A percentile compares a stretch with the other conserved stretches of the same genome.
phyloP scores from a whole-genome alignment of 352 stramenopile species.

The Phytophthora europaea region DNA sequence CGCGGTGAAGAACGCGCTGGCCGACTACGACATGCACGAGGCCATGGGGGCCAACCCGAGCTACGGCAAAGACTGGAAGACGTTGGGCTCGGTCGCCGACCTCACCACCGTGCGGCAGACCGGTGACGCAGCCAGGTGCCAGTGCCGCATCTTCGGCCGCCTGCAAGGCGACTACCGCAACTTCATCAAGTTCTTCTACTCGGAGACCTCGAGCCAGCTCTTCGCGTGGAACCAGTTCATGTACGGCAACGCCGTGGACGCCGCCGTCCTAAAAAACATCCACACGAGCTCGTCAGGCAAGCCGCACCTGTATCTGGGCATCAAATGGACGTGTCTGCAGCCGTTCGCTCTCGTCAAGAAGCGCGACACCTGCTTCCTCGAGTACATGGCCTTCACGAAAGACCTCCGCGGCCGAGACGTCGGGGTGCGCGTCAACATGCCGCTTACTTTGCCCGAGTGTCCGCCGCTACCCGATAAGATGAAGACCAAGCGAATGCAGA shows the following conservation, averaged over 20 bases:
- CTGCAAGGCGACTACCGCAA: slow-evolving; percentile 66
- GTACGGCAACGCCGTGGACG: slow-evolving; percentile 66
- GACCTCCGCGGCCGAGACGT: slow-evolving; percentile 66
- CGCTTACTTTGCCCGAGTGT: slow-evolving; percentile 65
- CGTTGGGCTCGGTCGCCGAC: slow-evolving; percentile 31
- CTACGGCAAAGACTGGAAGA: slow-evolving; percentile 41
- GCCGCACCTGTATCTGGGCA: slow-evolving; percentile 70
- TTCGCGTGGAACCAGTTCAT: slow-evolving; percentile 77
- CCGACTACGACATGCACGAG: slow-evolving; percentile 58
- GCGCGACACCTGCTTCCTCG: slow-evolving; percentile 73
- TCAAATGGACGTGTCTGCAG: slow-evolving; percentile 81
- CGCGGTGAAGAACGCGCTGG: slow-evolving; percentile 51
- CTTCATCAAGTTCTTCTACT: slow-evolving; percentile 76
- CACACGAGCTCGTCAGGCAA: slow-evolving; percentile 54
- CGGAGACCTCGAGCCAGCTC: slow-evolving; percentile 60
- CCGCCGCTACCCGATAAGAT: slow-evolving; percentile 52
- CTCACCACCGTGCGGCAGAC: slow-evolving; percentile 42
- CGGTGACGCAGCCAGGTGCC: slow-evolving; percentile 23
- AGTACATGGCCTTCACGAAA: slow-evolving; percentile 77
- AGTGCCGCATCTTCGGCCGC: slow-evolving; percentile 66
- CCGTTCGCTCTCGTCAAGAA: slow-evolving; percentile 68
- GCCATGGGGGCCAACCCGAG: slow-evolving; percentile 40
- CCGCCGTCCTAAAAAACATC: slow-evolving; percentile 71
- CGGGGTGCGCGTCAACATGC: slow-evolving; percentile 66
- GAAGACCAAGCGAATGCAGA: slow-evolving; percentile 63